Conservation (phyloP, 139 green algal genomes). For the Chlamydomonas asymmetrica region DNA sequence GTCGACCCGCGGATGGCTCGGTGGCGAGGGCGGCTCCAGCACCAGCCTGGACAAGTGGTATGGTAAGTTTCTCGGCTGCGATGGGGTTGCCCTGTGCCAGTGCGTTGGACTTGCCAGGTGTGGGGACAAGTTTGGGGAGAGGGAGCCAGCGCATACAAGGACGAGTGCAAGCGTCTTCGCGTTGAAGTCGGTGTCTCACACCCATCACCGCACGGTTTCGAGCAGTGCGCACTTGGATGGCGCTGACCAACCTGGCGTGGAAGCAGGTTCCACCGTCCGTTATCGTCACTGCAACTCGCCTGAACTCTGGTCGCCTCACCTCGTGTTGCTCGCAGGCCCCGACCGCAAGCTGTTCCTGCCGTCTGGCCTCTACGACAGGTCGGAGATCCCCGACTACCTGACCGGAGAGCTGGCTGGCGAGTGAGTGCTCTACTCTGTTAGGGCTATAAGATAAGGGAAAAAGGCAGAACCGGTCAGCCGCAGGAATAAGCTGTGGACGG, state of each 20-base stretch:
- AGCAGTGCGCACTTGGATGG: not conserved
- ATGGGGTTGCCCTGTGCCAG: not conserved
- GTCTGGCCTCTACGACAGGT: constrained; percentile 76
- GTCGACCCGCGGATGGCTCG: constrained; percentile 20
- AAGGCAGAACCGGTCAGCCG: no score
- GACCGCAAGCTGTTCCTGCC: constrained; percentile 85
- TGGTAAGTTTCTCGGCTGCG: constrained; percentile 50
- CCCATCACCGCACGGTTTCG: not conserved
- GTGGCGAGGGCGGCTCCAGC: constrained; percentile 25
- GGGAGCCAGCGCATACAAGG: not conserved
- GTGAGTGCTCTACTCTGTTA: constrained; percentile 60
- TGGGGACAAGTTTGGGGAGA: not conserved
- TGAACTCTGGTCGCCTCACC: not conserved
- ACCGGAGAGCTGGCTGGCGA: constrained; percentile 88
- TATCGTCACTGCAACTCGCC: not conserved
- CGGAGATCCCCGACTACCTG: constrained; percentile 84
- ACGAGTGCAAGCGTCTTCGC: not conserved
- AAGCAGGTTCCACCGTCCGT: not conserved
- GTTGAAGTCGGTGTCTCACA: not conserved
- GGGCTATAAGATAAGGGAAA: not conserved
- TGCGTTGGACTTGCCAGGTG: not conserved
- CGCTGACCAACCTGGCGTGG: not conserved
- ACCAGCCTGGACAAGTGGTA: constrained; percentile 87
- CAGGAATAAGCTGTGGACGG: no score
- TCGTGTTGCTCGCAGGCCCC: constrained; percentile 58